Evolutionary conservation across 108 stramenopile species (phyloP), one percentile per base, ranked within the genome.

Genomic region (Stephanodiscus triporus): DNA sequence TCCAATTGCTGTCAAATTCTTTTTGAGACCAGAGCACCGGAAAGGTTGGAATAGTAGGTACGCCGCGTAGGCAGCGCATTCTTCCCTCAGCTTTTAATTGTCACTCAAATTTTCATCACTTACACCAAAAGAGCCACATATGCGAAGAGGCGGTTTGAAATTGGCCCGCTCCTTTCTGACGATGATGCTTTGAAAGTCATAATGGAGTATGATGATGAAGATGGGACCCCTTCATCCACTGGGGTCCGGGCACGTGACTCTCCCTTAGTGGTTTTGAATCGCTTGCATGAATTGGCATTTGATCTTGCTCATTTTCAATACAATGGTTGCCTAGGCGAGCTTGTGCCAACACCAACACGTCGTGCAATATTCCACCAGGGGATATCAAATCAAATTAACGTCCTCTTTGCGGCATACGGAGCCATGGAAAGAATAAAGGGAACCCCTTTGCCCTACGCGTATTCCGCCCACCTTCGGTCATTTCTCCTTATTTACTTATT

Each of bases 401-500:
- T 42, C 30, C 75, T 84, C 14, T 70, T 20, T 20, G 76, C 24
- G 11, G 79, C 65, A 26, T 87, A 61, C 69, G 92, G 90, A 5
- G 86, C 84, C 10, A 81, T 89, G 85, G 93, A 95, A 65, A 81
- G 93, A 10, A 91, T 95, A 53, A 66, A 78, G 51, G 63, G 32
- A 27, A 91, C 93, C 4, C 93, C 93, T 4, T 73, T 95, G 42
- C 93, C 93, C 30, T 67, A 91, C 63, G 87, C 83, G 0, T 92
- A 91, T 58, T 87, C 86, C 1, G 71, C 85, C 24, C 91, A 92
- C 69, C 65, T 95, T 13, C 79, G 93, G 24, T 85, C 89, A 0
- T 89, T 85, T 76, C 70, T 95, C 9, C 19, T 91, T 19, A 13
- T 92, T 2, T 89, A 86, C 63, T 62, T 95, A 51, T 54, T 86